These are phyloP conservation scores for Apophysomyces sp. DNA, from an alignment of 371 early-diverging fungal genomes.

Conservation along the genomic window DNA sequence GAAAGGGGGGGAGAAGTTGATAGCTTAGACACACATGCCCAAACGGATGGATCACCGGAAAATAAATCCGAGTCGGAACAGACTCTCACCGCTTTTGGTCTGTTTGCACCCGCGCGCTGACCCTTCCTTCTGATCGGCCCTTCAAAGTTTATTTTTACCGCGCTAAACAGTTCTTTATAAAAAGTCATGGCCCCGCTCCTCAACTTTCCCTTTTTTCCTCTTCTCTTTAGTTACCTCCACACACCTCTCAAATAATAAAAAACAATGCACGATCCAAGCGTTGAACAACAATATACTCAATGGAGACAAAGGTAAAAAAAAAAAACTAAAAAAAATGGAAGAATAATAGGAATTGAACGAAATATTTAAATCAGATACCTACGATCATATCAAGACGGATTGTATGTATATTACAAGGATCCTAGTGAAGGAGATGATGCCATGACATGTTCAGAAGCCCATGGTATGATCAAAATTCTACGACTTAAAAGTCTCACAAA, in stretches of 20 bases:
- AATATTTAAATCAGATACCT: constrained; percentile 46
- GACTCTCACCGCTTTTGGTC: not conserved
- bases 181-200: not conserved
- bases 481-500: not conserved
- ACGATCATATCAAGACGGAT: constrained; percentile 40
- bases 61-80: not conserved
- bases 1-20: not conserved
- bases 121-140: not conserved
- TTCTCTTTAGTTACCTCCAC: not conserved
- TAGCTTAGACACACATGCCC: not conserved
- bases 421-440: constrained; percentile 34
- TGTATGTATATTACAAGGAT: constrained; percentile 51
- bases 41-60: not conserved
- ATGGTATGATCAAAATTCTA: too few relatives aligned
- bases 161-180: not conserved
- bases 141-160: not conserved
- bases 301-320: constrained; percentile 23
- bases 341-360: not conserved
- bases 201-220: constrained; percentile 3
- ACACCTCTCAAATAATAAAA: too few relatives aligned
- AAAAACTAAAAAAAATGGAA: not conserved
- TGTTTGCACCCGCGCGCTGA: not conserved
- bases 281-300: constrained; percentile 27
- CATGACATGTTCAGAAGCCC: constrained; percentile 54
- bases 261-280: constrained; percentile 7